Conservation (phyloP, 2,329 filamentous ascomycete genomes). For the Fusarium virguliforme region DNA sequence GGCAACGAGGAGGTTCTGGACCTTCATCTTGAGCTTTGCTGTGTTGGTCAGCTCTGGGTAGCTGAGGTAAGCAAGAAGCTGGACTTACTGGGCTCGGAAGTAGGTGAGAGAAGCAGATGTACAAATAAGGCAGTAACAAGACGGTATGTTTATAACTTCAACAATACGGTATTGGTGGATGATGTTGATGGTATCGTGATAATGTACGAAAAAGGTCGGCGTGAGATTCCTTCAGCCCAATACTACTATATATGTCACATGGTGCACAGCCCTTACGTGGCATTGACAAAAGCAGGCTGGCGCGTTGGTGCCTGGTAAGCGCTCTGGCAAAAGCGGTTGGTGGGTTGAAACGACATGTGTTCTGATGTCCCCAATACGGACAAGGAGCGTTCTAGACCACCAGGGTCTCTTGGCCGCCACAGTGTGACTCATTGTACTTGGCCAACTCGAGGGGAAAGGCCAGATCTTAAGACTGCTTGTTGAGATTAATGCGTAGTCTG, state of each 20-base stretch:
- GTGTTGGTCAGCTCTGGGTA: not conserved
- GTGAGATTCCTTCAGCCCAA: not conserved
- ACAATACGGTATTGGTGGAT: not conserved
- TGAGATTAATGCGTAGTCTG: no score
- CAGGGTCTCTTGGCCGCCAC: not conserved
- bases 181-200: not conserved
- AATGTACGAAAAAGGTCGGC: not conserved
- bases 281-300: conserved; percentile 1
- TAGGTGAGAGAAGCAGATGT: not conserved
- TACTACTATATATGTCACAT: conserved; percentile 4
- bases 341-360: not conserved
- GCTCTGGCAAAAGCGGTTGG: not conserved
- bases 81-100: not conserved
- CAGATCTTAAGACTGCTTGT: no score
- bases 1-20: not conserved
- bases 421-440: no score
- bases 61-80: not conserved
- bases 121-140: not conserved
- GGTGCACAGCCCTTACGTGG: not conserved
- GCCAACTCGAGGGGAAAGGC: no score
- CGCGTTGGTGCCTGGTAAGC: not conserved
- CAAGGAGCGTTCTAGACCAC: not conserved
- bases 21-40: conserved; percentile 4
- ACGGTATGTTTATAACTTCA: no score
- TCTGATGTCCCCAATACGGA: not conserved